Evolutionary conservation across 2,329 filamentous ascomycete genomes (phyloP).

Genomic region (Microcyclospora pomicola): DNA sequence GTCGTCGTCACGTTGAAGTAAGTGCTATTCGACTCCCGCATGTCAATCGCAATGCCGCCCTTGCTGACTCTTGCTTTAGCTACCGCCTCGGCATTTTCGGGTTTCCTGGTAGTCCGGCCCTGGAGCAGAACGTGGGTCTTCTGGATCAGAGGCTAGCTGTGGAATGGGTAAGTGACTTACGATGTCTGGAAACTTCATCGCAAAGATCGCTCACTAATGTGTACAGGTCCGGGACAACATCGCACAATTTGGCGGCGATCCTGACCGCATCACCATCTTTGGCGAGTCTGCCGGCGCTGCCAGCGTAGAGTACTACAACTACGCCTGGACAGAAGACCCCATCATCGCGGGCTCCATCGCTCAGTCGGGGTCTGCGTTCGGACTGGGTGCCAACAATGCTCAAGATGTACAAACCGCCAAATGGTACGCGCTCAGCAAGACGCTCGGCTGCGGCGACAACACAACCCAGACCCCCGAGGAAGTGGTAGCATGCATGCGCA

Average conservation of each 20-base stretch:
- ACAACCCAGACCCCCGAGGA: slow-evolving; percentile 1
- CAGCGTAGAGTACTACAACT: slow-evolving; percentile 20
- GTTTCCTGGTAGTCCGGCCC: slow-evolving; percentile 24
- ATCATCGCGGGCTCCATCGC: slow-evolving; percentile 7
- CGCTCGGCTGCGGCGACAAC: slow-evolving; percentile 1
- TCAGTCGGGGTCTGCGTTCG: slow-evolving; percentile 4
- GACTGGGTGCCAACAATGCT: too few relatives aligned
- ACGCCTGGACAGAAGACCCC: slow-evolving; percentile 7
- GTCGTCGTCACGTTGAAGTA: slow-evolving; percentile 26
- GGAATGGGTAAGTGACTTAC: slow-evolving; percentile 20
- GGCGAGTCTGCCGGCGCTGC: slow-evolving; percentile 26
- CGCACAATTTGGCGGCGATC: slow-evolving; percentile 28
- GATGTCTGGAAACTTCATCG: too few relatives aligned
- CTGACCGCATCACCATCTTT: slow-evolving; percentile 25
- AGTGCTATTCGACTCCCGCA: too few relatives aligned
- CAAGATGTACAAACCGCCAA: too few relatives aligned
- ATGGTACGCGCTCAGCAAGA: slow-evolving; percentile 2
- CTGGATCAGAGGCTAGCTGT: slow-evolving; percentile 26
- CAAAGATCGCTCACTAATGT: too few relatives aligned
- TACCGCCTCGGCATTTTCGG: slow-evolving; percentile 28
- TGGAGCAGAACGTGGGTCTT: slow-evolving; percentile 25
- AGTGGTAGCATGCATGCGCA: slow-evolving; percentile 8
- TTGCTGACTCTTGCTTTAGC: slow-evolving; percentile 2
- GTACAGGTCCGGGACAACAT: slow-evolving; percentile 24
- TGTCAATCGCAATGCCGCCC: too few relatives aligned